A percentile compares a stretch with the other conserved stretches of the same genome.
Conservation (phyloP, 345 rosid species). For the rapeseed (Brassica napus) region Da-Ae NC_063438.1:25682001-25682500, state of each 20-base stretch:
- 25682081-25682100: not conserved
- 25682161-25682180: no score
- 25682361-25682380: slow-evolving; percentile 49
- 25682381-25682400: no score
- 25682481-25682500: no score
- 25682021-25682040: slow-evolving; percentile 52
- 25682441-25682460: no score
- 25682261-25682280: slow-evolving; percentile 99
- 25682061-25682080: not conserved
- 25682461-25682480: no score
- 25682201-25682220: slow-evolving; percentile 98
- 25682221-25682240: slow-evolving; percentile 60
- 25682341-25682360: slow-evolving; percentile 91
- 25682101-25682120: not conserved
- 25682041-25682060: not conserved
- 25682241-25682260: slow-evolving; percentile 98
- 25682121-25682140: not conserved
- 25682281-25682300: slow-evolving; percentile 96
- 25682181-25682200: slow-evolving; percentile 50
- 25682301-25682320: slow-evolving; percentile 94
- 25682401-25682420: no score
- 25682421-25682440: no score
- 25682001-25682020: slow-evolving; percentile 70
- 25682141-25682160: not conserved
- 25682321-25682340: slow-evolving; percentile 80